phyloP scores from a whole-genome alignment of 1,284 basidiomycete genomes.

The Clitocybe nebularis region DNA sequence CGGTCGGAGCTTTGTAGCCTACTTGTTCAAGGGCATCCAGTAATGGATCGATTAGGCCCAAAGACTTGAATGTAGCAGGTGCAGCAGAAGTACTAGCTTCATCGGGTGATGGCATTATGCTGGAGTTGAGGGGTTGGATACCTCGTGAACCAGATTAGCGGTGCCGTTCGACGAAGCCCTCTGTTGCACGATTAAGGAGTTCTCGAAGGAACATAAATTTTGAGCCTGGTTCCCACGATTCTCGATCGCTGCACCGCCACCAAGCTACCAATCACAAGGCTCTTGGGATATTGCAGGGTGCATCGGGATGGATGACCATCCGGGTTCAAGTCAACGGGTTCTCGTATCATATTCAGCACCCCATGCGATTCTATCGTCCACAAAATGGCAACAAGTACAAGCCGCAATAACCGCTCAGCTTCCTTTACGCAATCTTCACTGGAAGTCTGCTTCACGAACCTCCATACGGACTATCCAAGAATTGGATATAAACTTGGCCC shows the following conservation, averaged over 20 bases:
- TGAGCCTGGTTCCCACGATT: conserved; percentile 21
- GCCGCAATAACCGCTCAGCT: conserved; percentile 67
- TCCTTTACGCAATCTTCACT: conserved; percentile 86
- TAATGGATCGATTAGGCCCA: conserved; percentile 89
- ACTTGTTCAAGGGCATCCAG: conserved; percentile 84
- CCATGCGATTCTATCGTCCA: conserved; percentile 59
- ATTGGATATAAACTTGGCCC: conserved; percentile 70
- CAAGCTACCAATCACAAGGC: not conserved
- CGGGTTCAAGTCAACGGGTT: conserved; percentile 34
- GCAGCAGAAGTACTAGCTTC: conserved; percentile 56
- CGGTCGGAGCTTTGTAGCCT: conserved; percentile 85
- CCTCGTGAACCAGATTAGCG: too few relatives aligned
- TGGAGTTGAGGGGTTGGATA: not conserved
- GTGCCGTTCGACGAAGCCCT: too few relatives aligned
- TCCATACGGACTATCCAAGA: conserved; percentile 84
- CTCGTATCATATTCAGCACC: conserved; percentile 66
- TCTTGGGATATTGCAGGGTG: not conserved
- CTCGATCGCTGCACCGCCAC: conserved; percentile 21
- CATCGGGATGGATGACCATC: conserved; percentile 14
- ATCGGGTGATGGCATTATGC: conserved; percentile 48
- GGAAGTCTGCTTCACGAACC: conserved; percentile 73
- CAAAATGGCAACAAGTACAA: conserved; percentile 69
- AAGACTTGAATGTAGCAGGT: conserved; percentile 54
- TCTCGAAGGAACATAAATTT: conserved; percentile 9
- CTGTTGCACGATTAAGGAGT: too few relatives aligned